Percentiles rank a stretch among this genome's conserved stretches.
phyloP scores from a whole-genome alignment of 805 yeast species.

The Metschnikowia rubicola region DNA sequence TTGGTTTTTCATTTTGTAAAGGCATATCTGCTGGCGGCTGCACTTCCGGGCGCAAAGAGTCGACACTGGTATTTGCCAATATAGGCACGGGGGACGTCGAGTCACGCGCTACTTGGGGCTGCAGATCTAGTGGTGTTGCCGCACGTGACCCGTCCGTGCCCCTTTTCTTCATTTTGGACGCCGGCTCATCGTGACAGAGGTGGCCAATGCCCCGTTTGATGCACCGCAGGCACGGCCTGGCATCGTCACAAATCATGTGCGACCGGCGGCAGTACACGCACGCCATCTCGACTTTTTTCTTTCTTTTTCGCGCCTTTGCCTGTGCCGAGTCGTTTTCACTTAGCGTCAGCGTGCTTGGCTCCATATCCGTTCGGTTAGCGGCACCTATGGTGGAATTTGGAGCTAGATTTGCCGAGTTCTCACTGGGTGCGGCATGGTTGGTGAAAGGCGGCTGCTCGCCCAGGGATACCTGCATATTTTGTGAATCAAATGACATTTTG shows the following conservation, averaged over 20 bases:
- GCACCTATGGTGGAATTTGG: no score
- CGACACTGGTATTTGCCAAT: neutral
- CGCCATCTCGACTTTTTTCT: slow-evolving; percentile 59
- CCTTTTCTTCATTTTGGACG: slow-evolving; percentile 40
- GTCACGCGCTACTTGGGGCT: neutral
- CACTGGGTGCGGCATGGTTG: no score
- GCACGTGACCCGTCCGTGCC: slow-evolving; percentile 15
- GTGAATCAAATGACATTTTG: no score
- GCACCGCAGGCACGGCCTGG: slow-evolving; percentile 76
- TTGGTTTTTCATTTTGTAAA: neutral
- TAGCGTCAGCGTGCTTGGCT: neutral
- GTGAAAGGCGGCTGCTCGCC: no score
- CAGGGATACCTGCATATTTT: no score
- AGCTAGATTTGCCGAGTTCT: no score
- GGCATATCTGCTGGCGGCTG: neutral
- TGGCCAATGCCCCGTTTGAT: slow-evolving; percentile 85
- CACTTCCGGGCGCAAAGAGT: neutral
- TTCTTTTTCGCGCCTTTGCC: slow-evolving; percentile 26
- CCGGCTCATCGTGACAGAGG: slow-evolving; percentile 74
- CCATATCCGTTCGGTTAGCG: no score
- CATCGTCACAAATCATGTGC: slow-evolving; percentile 88
- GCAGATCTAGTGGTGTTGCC: slow-evolving; percentile 1
- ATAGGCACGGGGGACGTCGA: neutral
- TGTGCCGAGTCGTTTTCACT: neutral
- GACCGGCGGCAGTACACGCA: slow-evolving; percentile 91